Base-by-base conservation (phyloP, 495 filamentous ascomycete genomes). In the Penicillium waksmanii region DNA sequence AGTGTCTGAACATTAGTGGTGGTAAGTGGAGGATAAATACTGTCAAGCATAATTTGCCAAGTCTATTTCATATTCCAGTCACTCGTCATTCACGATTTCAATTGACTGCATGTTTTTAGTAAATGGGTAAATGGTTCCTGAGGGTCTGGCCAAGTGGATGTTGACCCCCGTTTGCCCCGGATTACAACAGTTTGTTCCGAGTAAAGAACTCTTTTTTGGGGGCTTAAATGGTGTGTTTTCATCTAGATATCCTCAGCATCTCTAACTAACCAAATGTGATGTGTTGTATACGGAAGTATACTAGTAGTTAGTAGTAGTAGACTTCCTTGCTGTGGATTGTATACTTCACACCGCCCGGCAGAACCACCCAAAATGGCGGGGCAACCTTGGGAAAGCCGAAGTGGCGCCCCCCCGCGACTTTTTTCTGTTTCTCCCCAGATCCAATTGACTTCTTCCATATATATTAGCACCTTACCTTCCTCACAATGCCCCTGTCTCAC, bases 401-500 rank as follows among this genome's bases (percentile, higher is more conserved):
- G 8, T 3, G 17, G 6, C 12, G n/a, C 40, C n/a, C 6, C 17
- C 17, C 42, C n/a, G n/a, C 17, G n/a, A n/a, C n/a, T 44, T 44
- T 44, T 15, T 56, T 57, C 47, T 43, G 15, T 11, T 51, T 25
- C 36, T 58, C 7, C 12, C 10, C 21, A 36, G 48, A 17, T 40
- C 51, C 27, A 51, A 44, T 46, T 53, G 34, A 53, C 35, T 21
- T 6, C 23, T 3, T 21, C 21, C 21, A 21, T 21, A 21, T 12
- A 23, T 48, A n/a, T n/a, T n/a, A n/a, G n/a, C n/a, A 42, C 2
- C 2, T 7, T 31, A 31, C 12, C 3, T 19, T 34, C 11, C 18
- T 34, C 62, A 57, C 15, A 55, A 79, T 79, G 76, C 65, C 76
- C 50, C 62, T 79, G 44, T 73, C 73, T 9, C 71, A 77, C 53